Evolutionary conservation across 2,329 filamentous ascomycete species (phyloP), one percentile per base, ranked within the genome.

Genomic region (Neurospora sp.): DNA sequence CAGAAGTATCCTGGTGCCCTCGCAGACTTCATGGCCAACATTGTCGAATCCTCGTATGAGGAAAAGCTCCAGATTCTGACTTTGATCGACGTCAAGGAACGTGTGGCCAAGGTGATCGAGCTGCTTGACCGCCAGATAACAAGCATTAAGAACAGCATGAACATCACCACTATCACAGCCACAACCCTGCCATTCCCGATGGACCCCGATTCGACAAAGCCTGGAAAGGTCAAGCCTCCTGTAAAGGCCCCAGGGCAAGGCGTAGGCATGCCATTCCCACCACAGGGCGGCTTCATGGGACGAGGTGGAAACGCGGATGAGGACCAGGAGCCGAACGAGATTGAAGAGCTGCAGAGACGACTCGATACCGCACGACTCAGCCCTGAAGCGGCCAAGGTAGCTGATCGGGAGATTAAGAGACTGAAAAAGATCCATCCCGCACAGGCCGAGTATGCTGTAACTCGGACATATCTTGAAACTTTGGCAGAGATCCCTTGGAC

Each of bases 11-110:
- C 94, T 1, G 95, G 95, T 2, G 83, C 89, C 8, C 85, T 99
- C 10, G 95, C 96, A 6, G 96, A 99, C 79, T 98, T 98, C 78
- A 97, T 99, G 93, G 91, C 93, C 46, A 97, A 97, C 77, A 87
- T 98, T 33, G 88, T 97, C 2, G 93, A 97, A 73, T 90, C 91
- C 67, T 91, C 89, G 10, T 91, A 96, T 73, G 93, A 97, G 79
- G 96, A 99, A 78, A 97, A 97, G 80, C 85, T 99, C 69, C 88
- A 92, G 69, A 88, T 99, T 17, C 83, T 99, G 41, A 88, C 92
- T n/a, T 89, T 93, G 0, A 81, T 96, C 5, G 89, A 94, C 75
- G 84, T 96, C 66, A 91, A 92, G 74, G 88, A 91, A 66, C 87
- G 96, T 43, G 85, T 98, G 69, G 88, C 91, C 72, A 91, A 90